Base-by-base conservation (phyloP, 2,329 filamentous ascomycete genomes). In the Dichotomopilus funicola region DNA sequence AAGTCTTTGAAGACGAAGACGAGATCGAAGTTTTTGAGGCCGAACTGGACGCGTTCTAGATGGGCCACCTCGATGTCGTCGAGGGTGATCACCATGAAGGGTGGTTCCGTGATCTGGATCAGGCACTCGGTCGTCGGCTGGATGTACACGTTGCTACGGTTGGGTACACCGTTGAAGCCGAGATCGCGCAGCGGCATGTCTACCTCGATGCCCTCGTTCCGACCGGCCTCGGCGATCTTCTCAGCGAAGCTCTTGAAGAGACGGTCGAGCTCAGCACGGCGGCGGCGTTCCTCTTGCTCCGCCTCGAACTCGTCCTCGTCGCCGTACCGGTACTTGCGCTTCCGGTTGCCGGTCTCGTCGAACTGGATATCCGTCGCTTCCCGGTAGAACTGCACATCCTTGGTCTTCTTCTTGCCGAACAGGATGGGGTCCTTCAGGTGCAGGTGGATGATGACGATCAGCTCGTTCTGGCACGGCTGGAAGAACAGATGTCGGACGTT, bases 401-500 rank as follows among this genome's bases (percentile, higher is more conserved):
- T 96, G 9, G 94, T 95, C 82, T 99, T 99, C 76, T 95, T 95
- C 74, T 86, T 83, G 59, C 94, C 94, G 60, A 99, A 88, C 71
- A 99, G 91, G 69, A 99, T 97, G 2, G 94, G 94, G 59, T 96
- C 95, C 74, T 96, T 96, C 49, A 99, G 82, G 70, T 99, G 94
- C 55, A 99, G 88, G 71, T 99, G 94, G 63, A 99, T 96, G 65
- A 99, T 89, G 62, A 99, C 95, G 63, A 99, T 95, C 66, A 99
- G 76, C 71, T 99, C 94, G 67, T 96, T 90, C 65, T 91, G 88
- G 66, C 91, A 97, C 34, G 95, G 94, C 71, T 99, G 94, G 78
- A 99, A 99, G 78, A 99, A 99, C 2, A 99, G 79, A 69, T 99
- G 94, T 72, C 95, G 95, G 70, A 99, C 89, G 74, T 99, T 99